Base-by-base conservation (phyloP, 352 stramenopile species). In the Aphanomyces astaci region DNA sequence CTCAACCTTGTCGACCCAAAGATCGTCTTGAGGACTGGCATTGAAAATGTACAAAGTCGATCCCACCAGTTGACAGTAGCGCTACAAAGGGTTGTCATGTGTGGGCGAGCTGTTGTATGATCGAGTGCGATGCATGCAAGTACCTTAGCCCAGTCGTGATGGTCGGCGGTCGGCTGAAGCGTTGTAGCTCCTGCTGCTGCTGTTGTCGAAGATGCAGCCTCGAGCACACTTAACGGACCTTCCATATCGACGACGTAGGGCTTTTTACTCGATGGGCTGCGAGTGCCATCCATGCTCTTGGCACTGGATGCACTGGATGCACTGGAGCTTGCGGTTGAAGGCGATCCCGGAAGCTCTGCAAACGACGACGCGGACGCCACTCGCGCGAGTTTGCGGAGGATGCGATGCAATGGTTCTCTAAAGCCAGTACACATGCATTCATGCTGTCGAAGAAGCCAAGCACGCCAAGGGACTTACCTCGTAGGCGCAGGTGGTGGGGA, bases 61-160 rank as follows among this genome's bases (percentile, higher is more conserved):
- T n/a, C 51, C 51, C 5, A 45, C 45, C n/a, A 68, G 62, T 27
- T 46, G 46, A 11, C 62, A 55, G 25, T 59, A 59, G 40, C 28
- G 27, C 62, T 68, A 68, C 19, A 11, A 59, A n/a, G n/a, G n/a
- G n/a, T n/a, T n/a, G n/a, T n/a, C n/a, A n/a, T n/a, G n/a, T n/a
- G n/a, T n/a, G n/a, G n/a, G n/a, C n/a, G n/a, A n/a, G n/a, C n/a
- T 63, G 24, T 56, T 24, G 17, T 25, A 19, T 55, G 0, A 43
- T 59, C 60, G 40, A 59, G 17, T 17, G n/a, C 0, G 1, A 30
- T 15, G n/a, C 33, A 22, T 40, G 13, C n/a, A 1, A 40, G 4
- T 68, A 68, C 62, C 62, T 68, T 68, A 43, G 62, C 59, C 62
- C 62, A 68, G 7, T 15, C 7, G 15, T 7, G 22, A 53, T n/a